Evolutionary conservation across 371 early-diverging fungal species (phyloP).

Genomic region (Lichtheimia ramosa): DNA sequence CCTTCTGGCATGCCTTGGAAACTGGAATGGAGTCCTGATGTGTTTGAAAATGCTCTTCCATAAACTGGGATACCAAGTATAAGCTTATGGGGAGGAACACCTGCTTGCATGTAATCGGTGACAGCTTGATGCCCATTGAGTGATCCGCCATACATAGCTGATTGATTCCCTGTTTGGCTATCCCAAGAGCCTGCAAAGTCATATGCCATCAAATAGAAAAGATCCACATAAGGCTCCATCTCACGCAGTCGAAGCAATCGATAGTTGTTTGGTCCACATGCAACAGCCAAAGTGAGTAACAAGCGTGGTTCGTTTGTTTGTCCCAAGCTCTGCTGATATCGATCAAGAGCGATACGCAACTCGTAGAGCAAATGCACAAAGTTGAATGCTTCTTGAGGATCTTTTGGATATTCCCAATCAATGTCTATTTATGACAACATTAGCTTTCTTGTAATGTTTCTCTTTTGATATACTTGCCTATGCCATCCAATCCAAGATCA

Average conservation of each 20-base stretch:
- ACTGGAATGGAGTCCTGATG: slow-evolving; percentile 13
- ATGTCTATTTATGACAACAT: slow-evolving; percentile 43
- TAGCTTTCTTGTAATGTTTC: slow-evolving; percentile 12
- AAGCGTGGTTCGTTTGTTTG: slow-evolving; percentile 50
- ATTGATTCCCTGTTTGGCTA: slow-evolving; percentile 74
- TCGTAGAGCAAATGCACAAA: slow-evolving; percentile 78
- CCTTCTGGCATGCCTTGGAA: slow-evolving; percentile 69
- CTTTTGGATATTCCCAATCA: slow-evolving; percentile 89
- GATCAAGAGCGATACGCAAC: slow-evolving; percentile 66
- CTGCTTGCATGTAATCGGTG: slow-evolving; percentile 59
- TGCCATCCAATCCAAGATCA: slow-evolving; percentile 60
- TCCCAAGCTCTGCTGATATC: slow-evolving; percentile 38
- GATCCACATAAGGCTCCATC: slow-evolving; percentile 68
- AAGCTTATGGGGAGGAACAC: slow-evolving; percentile 75
- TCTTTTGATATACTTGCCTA: slow-evolving; percentile 36
- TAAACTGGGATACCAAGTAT: slow-evolving; percentile 77
- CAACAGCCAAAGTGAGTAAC: slow-evolving; percentile 66
- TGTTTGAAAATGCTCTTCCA: slow-evolving; percentile 73
- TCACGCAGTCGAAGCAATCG: slow-evolving; percentile 56
- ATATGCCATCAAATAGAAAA: slow-evolving; percentile 81
- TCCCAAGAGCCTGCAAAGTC: slow-evolving; percentile 84
- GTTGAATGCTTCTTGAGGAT: slow-evolving; percentile 69
- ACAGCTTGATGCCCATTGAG: slow-evolving; percentile 66
- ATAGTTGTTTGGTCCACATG: slow-evolving; percentile 65
- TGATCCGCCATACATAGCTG: slow-evolving; percentile 69